Evolutionary conservation across 441 rosid species (phyloP).

Genomic region (Syzygium syzygioides): DNA sequence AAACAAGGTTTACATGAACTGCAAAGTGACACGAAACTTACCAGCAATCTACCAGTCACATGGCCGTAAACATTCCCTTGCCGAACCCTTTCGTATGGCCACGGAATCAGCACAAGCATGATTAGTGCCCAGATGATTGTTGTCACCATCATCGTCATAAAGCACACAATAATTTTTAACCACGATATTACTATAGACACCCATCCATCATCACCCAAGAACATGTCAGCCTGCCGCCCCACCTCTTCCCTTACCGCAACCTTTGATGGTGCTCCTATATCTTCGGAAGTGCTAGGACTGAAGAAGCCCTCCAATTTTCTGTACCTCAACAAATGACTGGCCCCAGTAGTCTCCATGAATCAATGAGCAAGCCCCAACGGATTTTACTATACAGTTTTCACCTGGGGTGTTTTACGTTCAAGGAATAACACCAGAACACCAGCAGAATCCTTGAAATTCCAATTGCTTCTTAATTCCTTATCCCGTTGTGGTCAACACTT

Average conservation of each 20-base stretch:
- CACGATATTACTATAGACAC: constrained; percentile 26
- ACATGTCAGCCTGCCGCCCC: constrained; percentile 2
- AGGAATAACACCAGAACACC: neutral
- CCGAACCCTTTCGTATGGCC: constrained; percentile 44
- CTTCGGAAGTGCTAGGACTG: constrained; percentile 19
- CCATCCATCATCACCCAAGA: constrained; percentile 42
- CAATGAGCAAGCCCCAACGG: neutral
- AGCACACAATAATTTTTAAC: constrained; percentile 38
- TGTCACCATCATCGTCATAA: constrained; percentile 42
- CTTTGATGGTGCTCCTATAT: constrained; percentile 1
- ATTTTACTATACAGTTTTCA: neutral
- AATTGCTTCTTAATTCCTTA: neutral
- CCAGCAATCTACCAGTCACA: constrained; percentile 55
- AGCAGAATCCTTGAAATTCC: neutral
- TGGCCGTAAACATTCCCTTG: constrained; percentile 54
- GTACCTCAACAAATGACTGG: constrained; percentile 29
- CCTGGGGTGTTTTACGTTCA: neutral
- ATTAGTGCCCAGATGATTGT: constrained; percentile 38
- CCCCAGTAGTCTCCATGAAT: constrained; percentile 29
- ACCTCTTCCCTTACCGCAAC: constrained; percentile 10
- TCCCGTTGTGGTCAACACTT: neutral
- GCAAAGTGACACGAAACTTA: constrained; percentile 5
- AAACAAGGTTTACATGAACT: neutral
- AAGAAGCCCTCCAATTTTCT: constrained; percentile 43
- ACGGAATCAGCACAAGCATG: constrained; percentile 41